Conservation (phyloP, 2,329 filamentous ascomycete species). For the Neonectria magnoliae region DNA sequence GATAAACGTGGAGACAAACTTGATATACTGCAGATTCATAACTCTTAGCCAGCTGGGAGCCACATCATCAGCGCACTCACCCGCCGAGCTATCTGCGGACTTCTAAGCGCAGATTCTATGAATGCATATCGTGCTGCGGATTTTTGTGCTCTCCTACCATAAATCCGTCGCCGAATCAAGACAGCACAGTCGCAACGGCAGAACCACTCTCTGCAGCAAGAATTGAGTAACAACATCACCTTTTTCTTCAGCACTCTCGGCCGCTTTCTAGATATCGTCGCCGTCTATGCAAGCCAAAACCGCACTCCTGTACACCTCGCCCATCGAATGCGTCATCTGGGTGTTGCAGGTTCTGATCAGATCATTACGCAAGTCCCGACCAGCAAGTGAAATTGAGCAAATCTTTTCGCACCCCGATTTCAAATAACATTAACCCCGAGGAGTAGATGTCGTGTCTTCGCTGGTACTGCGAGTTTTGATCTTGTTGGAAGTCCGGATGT, state of each 20-base stretch:
- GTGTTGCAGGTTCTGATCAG: neutral
- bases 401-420: too few species aligned
- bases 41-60: neutral
- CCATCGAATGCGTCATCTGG: neutral
- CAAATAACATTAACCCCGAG: too few species aligned
- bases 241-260: neutral
- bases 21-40: neutral
- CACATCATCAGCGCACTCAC: neutral
- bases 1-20: neutral
- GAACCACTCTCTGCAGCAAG: neutral
- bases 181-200: neutral
- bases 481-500: neutral
- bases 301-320: neutral
- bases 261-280: neutral
- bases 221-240: neutral
- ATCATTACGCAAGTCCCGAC: too few species aligned
- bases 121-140: neutral
- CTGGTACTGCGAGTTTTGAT: neutral
- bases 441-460: neutral
- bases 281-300: neutral
- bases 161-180: neutral
- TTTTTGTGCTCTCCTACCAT: neutral
- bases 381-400: neutral
- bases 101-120: neutral
- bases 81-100: neutral